Evolutionary conservation across 2,329 filamentous ascomycete species (phyloP).

Genomic region (Myriosclerotinia curreyana): DNA sequence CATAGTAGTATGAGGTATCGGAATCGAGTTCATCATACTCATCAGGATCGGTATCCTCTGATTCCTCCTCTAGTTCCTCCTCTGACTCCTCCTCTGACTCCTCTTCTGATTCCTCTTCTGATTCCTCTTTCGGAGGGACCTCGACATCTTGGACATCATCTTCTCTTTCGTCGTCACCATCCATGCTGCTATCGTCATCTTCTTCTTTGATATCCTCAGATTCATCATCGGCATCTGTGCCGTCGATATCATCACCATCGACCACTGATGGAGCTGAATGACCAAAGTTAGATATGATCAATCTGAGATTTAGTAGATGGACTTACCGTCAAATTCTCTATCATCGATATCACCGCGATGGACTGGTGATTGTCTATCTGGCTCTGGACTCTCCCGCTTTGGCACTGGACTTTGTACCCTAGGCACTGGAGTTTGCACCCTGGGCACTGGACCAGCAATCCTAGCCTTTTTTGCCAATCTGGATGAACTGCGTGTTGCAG

Average conservation of each 20-base stretch:
- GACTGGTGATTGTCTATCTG: background rate
- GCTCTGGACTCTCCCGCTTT: background rate
- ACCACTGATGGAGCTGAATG: too few species aligned
- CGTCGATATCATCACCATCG: background rate
- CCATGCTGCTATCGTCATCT: background rate
- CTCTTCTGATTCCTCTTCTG: background rate
- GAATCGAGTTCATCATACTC: background rate
- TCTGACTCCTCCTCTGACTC: too few species aligned
- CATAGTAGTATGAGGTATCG: background rate
- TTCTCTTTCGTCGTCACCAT: background rate
- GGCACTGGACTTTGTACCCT: too few species aligned
- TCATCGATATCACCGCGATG: too few species aligned
- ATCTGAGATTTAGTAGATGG: too few species aligned
- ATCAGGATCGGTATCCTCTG: background rate
- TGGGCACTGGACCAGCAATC: too few species aligned
- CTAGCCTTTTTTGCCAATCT: background rate
- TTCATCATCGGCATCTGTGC: background rate
- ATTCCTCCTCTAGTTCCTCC: background rate
- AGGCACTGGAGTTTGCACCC: too few species aligned
- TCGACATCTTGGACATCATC: too few species aligned
- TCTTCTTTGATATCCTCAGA: background rate
- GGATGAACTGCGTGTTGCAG: background rate
- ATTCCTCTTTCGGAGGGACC: too few species aligned
- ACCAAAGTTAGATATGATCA: too few species aligned
- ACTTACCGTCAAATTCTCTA: too few species aligned